Evolutionary conservation across 495 filamentous ascomycete species (phyloP), one percentile per base, ranked within the genome.

Genomic region (Echria macrotheca): DNA sequence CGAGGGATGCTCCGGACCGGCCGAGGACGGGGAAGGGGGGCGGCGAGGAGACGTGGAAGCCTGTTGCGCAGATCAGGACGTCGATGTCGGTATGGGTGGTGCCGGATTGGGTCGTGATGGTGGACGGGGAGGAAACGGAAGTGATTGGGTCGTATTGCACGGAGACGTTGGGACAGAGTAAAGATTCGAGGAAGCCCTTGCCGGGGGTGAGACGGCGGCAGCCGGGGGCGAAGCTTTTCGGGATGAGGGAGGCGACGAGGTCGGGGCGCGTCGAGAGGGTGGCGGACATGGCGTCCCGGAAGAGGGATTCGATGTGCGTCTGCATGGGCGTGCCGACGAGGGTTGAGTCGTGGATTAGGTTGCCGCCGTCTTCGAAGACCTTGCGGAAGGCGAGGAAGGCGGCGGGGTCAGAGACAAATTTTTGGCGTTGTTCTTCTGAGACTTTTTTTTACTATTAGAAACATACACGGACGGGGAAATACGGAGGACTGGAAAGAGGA

Each of bases 151-250:
- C 69, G 11, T 68, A 69, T 48, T 86, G 71, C 38, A 81, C 81
- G 38, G 69, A 66, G 10, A 86, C 82, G 51, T 87, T 87, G 15
- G 71, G 65, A 50, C 82, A 69, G 3, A 71, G 65, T 1, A 88
- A 66, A 4, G 84, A 76, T 50, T 87, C 83, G 7, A 89, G 77
- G 57, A 87, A 88, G 0, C 84, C 85, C 3, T 74, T 79, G 0
- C 84, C 85, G 0, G 84, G 84, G 0, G 85, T 89, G 0, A 84
- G 69, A n/a, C 85, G 79, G 21, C 84, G 77, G 52, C 85, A 89
- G 47, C 82, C 79, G 1, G 84, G 77, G 0, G 78, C 70, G 59
- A 86, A 89, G 29, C 77, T 70, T n/a, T n/a, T n/a, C 0, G 85
- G 84, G 51, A 74, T 66, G 14, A 74, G 52, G 18, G 55, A 59